A percentile compares a stretch with the other conserved stretches of the same genome.
Conservation (phyloP, 257 asterid species). For the Echites panduratus region DNA sequence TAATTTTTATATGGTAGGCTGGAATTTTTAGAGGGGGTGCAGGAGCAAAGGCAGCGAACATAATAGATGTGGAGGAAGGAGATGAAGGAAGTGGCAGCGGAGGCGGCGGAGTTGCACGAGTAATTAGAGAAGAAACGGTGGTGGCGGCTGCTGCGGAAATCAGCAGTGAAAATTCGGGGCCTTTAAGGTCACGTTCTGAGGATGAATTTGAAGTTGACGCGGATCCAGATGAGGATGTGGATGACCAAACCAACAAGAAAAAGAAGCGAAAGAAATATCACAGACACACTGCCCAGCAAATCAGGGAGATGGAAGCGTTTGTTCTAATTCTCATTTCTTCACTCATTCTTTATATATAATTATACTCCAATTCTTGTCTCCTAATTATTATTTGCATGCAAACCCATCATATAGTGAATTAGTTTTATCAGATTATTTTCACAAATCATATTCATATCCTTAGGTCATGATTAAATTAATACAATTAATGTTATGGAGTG, state of each 20-base stretch:
- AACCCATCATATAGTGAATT: too few relatives aligned
- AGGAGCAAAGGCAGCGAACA: conserved; percentile 18
- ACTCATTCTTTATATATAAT: too few relatives aligned
- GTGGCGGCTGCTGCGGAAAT: too few relatives aligned
- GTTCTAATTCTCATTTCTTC: conserved; percentile 7
- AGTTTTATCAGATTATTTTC: too few relatives aligned
- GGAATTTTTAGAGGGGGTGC: conserved; percentile 64
- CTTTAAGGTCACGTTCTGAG: conserved; percentile 49
- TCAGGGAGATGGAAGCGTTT: conserved; percentile 80
- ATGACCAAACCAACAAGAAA: conserved; percentile 30
- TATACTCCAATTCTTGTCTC: too few relatives aligned
- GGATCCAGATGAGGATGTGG: conserved; percentile 39
- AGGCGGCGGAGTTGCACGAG: conserved; percentile 22
- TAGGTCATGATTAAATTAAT: too few relatives aligned
- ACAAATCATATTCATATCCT: too few relatives aligned
- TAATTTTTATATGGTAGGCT: conserved; percentile 45
- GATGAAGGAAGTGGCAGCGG: conserved; percentile 36
- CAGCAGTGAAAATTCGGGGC: conserved; percentile 78
- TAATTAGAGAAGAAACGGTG: conserved; percentile 48
- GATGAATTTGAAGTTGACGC: conserved; percentile 47
- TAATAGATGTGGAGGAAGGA: conserved; percentile 3
- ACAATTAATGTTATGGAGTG: too few relatives aligned
- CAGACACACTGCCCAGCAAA: conserved; percentile 74
- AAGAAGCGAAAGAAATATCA: conserved; percentile 76
- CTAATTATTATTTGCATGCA: too few relatives aligned